Evolutionary conservation across 371 early-diverging fungal genomes (phyloP), one percentile per base, ranked within the genome.

Genomic region (Umbelopsis sp.): DNA sequence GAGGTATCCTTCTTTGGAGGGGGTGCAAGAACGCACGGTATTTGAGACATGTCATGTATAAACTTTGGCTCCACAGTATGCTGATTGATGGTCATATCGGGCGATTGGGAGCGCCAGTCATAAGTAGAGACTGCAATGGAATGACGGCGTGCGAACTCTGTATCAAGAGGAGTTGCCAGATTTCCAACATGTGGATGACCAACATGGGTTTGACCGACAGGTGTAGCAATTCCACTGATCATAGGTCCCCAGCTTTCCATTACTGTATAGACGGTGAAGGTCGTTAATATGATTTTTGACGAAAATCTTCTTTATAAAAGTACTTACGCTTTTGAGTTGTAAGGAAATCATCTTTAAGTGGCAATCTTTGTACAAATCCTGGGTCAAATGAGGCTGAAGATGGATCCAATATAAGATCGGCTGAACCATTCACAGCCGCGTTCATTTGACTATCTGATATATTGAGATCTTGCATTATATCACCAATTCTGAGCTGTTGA

Each of bases 61-160:
- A 35, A 57, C 29, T 57, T 57, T 57, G 57, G 57, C 57, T 57
- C 57, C 8, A 57, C 57, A 35, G 57, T 57, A 29, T 57, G 29
- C 4, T 57, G 16, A 57, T 57, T 57, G 57, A 57, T 18, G 57
- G 10, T 57, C 9, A 57, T 18, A 6, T 57, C 57, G 18, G 57
- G 57, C 10, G 57, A 57, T 25, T 37, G 29, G 32, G 57, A 57
- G 9, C 57, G 57, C 57, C 57, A 57, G 8, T 35, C 57, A 57
- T 57, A 57, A 18, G 29, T 29, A 5, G 57, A 25, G 16, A 57
- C 57, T 5, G 57, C 57, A 57, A 57, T 57, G 11, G 57, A 57
- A 57, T 57, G 57, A n/a, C 57, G 57, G 18, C 57, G 57, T 12
- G 57, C 22, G 12, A 57, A 57, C 12, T 29, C 57, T 18, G 29